These are phyloP conservation scores for Symbiotaphrina buchneri DNA, from an alignment of 495 filamentous ascomycete genomes.

Conservation along the genomic window DNA sequence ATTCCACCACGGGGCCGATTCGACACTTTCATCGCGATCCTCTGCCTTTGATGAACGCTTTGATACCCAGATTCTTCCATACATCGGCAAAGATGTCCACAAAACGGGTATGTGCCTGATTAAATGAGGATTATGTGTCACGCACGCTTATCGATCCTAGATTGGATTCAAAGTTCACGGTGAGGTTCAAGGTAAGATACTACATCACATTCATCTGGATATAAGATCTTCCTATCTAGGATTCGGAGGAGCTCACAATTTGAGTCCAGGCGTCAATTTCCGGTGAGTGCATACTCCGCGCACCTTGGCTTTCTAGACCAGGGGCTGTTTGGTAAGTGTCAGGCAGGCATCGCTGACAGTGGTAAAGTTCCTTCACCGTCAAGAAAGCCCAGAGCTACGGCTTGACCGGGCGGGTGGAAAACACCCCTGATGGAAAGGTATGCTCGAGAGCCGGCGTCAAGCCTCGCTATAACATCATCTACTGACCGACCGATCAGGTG, in stretches of 20 bases:
- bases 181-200: constrained; percentile 26
- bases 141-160: no score
- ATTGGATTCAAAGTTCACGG: constrained; percentile 26
- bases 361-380: constrained; percentile 49
- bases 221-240: no score
- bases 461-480: constrained; percentile 1
- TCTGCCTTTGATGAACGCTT: no score
- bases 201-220: no score
- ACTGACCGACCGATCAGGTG: constrained; percentile 27
- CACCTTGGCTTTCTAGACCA: no score
- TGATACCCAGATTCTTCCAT: no score
- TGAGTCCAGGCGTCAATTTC: constrained; percentile 40
- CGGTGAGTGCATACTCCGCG: constrained; percentile 22
- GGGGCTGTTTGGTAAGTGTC: constrained; percentile 3
- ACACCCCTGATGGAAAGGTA: constrained; percentile 51
- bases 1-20: no score
- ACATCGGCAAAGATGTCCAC: no score
- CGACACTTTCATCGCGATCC: no score
- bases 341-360: constrained; percentile 5
- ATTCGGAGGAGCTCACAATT: background rate
- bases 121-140: no score
- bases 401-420: constrained; percentile 62
- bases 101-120: no score
- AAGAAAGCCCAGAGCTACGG: constrained; percentile 38
- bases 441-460: constrained; percentile 4